These are phyloP conservation scores for Verruconis gallopava DNA, from an alignment of 2,329 filamentous ascomycete genomes.

Conservation along the genomic window DNA sequence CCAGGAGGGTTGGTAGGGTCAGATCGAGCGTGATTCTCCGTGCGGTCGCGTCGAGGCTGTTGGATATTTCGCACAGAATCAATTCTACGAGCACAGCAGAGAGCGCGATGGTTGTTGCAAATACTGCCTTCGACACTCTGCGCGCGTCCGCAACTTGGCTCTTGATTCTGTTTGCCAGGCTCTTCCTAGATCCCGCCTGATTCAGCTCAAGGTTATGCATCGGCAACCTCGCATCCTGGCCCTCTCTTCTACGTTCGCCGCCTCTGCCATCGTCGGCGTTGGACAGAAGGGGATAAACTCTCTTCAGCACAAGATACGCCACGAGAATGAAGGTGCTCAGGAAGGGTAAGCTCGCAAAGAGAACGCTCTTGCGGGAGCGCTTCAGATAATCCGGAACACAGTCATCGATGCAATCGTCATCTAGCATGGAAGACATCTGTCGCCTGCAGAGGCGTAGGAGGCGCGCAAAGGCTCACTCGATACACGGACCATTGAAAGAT, in stretches of 20 bases:
- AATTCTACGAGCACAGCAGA: conserved; percentile 67
- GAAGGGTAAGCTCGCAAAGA: conserved; percentile 56
- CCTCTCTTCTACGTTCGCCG: conserved; percentile 4
- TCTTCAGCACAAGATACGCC: conserved; percentile 48
- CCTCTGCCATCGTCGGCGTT: conserved; percentile 38
- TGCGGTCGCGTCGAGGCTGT: conserved; percentile 55
- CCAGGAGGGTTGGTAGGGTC: conserved; percentile 57
- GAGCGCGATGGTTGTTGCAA: conserved; percentile 64
- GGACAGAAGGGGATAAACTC: conserved; percentile 61
- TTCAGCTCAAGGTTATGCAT: conserved; percentile 12
- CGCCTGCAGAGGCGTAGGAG: background rate
- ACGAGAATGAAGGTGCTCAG: conserved; percentile 55
- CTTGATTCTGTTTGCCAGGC: conserved; percentile 1
- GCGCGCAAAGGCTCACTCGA: background rate
- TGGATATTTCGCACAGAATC: conserved; percentile 73
- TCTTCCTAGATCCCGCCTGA: conserved; percentile 2
- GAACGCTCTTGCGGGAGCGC: conserved; percentile 32
- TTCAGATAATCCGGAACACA: conserved; percentile 41
- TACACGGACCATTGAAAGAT: too few relatives aligned
- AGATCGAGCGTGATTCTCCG: conserved; percentile 54
- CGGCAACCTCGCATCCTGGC: conserved; percentile 12
- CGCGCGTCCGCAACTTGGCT: conserved; percentile 26
- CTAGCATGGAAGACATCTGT: background rate
- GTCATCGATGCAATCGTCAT: conserved; percentile 41
- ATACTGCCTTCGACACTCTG: conserved; percentile 41